Base-by-base conservation (phyloP, 768 basidiomycete genomes). In the Tricholoma sp. region DNA sequence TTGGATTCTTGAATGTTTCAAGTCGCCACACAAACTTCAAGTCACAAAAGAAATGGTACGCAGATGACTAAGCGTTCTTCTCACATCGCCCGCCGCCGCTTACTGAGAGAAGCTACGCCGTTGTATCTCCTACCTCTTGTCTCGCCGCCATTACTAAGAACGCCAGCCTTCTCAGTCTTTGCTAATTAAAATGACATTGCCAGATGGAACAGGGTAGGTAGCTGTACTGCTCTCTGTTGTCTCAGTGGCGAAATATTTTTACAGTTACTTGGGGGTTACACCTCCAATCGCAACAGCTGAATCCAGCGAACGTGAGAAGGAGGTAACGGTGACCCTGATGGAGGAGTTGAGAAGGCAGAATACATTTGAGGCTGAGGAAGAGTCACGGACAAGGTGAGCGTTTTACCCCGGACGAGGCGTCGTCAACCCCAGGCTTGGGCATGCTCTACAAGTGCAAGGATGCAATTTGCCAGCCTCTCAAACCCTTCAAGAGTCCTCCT, bases 361-460 rank as follows among this genome's bases (percentile, higher is more conserved):
- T 56, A 88, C 88, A 2, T 96, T 97, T 70, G 96, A 98, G 74
- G 85, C 80, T 47, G 90, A 93, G 59, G 88, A 91, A 53, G 94
- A 98, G 71, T 80, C 91, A 28, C 82, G 88, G 71, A 87, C 83
- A 59, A 86, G 96, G 96, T 97, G 68, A 75, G 89, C 68, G 11
- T 32, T 60, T 48, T 55, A 56, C 51, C 34, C 47, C 58, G 32
- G 47, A 32, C 36, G 42, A 52, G 52, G 53, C 20, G 50, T 50
- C 36, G 56, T 53, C 56, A 57, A 55, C 54, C 57, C 47, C 51
- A 49, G 55, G 57, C 45, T 39, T 20, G 47, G 56, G 50, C 47
- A 59, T 56, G 45, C n/a, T 50, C 54, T 52, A 57, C 49, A 31
- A 39, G 24, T 29, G 15, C 45, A 56, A 54, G 44, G 44, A 45